These are phyloP conservation scores for Soucietia sequanensis DNA, from an alignment of 805 yeast species.

Conservation along the genomic window DNA sequence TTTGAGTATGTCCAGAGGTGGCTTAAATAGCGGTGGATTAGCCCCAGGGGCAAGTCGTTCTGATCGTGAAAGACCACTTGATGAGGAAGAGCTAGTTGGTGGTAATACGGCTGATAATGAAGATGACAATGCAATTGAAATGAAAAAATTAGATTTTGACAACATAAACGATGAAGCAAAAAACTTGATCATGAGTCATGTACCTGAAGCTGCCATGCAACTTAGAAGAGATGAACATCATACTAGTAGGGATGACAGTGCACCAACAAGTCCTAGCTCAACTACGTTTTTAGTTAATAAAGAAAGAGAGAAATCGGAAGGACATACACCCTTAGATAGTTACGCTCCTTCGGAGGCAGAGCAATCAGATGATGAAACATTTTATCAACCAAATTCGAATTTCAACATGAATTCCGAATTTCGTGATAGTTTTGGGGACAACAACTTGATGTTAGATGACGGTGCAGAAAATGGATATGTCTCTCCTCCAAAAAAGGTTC, in stretches of 20 bases:
- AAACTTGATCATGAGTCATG: constrained; percentile 51
- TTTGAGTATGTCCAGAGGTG: constrained; percentile 20
- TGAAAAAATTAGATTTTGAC: constrained; percentile 42
- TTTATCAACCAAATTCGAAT: constrained; percentile 47
- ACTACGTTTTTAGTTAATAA: constrained; percentile 1
- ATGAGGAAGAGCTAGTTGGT: constrained; percentile 20
- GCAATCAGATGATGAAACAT: constrained; percentile 4
- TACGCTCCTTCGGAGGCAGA: constrained; percentile 3
- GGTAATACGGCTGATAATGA: too few relatives aligned
- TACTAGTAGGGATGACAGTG: too few relatives aligned
- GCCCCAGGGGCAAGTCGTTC: constrained; percentile 37
- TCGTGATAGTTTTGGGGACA: too few relatives aligned
- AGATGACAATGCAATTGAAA: constrained; percentile 43
- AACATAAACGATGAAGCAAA: constrained; percentile 52
- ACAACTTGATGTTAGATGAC: constrained; percentile 34
- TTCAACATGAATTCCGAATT: too few relatives aligned
- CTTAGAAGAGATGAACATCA: neutral
- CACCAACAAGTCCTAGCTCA: constrained; percentile 4
- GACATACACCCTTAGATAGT: neutral
- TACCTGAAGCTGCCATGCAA: constrained; percentile 21
- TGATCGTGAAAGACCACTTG: constrained; percentile 13
- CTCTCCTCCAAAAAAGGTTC: constrained; percentile 52
- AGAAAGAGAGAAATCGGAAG: constrained; percentile 5
- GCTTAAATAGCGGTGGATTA: constrained; percentile 40
- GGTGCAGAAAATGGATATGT: constrained; percentile 32